These are phyloP conservation scores for Spergularia marina DNA, from an alignment of 148 eudicot species.

Conservation along the genomic window DNA sequence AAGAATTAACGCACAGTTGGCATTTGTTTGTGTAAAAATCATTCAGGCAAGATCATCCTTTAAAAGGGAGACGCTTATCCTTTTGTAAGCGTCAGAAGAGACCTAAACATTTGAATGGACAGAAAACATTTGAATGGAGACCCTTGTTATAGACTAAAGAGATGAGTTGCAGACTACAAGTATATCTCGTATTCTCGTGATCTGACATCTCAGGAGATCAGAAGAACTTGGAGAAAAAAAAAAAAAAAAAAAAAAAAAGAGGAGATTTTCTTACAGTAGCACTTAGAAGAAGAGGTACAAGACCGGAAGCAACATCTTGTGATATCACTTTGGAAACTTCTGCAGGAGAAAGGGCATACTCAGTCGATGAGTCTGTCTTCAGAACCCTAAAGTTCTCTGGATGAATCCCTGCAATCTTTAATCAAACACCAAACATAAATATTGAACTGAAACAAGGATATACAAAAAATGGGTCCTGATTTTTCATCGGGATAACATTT, in stretches of 20 bases:
- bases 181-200: background rate
- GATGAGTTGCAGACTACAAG: no score
- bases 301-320: slow-evolving; percentile 62
- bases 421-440: slow-evolving; percentile 13
- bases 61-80: no score
- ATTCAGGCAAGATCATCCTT: no score
- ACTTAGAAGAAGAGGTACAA: slow-evolving; percentile 74
- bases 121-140: no score
- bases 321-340: slow-evolving; percentile 52
- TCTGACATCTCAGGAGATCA: background rate
- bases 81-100: no score
- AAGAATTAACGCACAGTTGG: no score
- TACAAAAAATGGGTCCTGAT: background rate
- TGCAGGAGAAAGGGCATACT: slow-evolving; percentile 79
- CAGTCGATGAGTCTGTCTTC: slow-evolving; percentile 59
- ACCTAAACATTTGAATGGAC: no score
- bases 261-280: slow-evolving; percentile 67
- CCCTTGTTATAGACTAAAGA: no score
- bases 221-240: no score
- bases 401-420: slow-evolving; percentile 84
- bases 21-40: no score
- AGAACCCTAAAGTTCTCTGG: slow-evolving; percentile 70
- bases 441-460: background rate
- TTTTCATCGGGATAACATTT: background rate
- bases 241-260: background rate